Evolutionary conservation across 495 filamentous ascomycete genomes (phyloP).

Genomic region (Hyaloscypha finlandica): DNA sequence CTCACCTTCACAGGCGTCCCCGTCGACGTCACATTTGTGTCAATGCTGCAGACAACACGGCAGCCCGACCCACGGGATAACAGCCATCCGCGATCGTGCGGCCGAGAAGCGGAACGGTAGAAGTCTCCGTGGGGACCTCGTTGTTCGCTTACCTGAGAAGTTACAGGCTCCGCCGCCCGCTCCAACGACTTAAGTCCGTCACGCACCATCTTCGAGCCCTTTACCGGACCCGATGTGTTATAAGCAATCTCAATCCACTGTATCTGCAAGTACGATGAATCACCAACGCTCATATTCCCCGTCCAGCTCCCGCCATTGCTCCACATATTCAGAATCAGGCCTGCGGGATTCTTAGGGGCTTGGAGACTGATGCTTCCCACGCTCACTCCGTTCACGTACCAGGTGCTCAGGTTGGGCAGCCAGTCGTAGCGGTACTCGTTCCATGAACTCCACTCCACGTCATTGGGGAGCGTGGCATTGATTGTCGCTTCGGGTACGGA

Average conservation of each 20-base stretch:
- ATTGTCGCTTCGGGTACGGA: conserved; percentile 23
- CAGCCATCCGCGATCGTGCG: no score
- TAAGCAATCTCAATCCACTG: conserved; percentile 74
- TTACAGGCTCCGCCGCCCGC: no score
- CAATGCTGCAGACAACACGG: no score
- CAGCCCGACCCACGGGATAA: no score
- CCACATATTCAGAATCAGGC: conserved; percentile 69
- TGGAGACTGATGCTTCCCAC: not conserved
- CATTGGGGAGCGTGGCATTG: conserved; percentile 26
- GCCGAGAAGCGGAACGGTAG: no score
- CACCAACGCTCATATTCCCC: conserved; percentile 62
- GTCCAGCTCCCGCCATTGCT: conserved; percentile 72
- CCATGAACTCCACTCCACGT: conserved; percentile 38
- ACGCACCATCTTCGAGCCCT: no score
- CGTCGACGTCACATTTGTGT: no score
- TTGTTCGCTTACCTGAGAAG: no score
- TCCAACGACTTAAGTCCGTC: no score
- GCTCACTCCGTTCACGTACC: conserved; percentile 51
- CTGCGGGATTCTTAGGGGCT: not conserved
- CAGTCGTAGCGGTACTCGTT: conserved; percentile 58
- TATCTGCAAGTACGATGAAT: conserved; percentile 62
- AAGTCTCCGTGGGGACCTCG: no score
- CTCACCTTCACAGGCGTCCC: no score
- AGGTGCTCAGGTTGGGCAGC: conserved; percentile 43
- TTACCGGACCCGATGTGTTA: conserved; percentile 47